A percentile compares a stretch with the other conserved stretches of the same genome.
These are phyloP conservation scores for Phytophthora fragariae DNA, from an alignment of 352 stramenopile species.

Conservation along the genomic window DNA sequence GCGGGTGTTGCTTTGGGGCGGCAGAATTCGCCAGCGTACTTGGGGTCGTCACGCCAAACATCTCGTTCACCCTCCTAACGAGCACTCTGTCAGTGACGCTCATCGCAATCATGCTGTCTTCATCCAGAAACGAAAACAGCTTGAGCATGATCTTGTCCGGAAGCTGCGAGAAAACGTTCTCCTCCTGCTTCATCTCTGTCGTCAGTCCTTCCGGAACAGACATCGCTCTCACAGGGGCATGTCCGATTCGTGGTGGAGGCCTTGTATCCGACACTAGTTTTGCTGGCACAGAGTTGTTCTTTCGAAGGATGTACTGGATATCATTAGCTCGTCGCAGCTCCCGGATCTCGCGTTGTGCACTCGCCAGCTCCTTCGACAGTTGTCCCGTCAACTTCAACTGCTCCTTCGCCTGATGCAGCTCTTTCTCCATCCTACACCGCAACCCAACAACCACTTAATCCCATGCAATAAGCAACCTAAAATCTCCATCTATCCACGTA, in stretches of 20 bases:
- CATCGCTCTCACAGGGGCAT: slow-evolving; percentile 1
- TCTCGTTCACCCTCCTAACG: slow-evolving; percentile 61
- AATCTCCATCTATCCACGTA: slow-evolving; percentile 23
- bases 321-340: slow-evolving; percentile 73
- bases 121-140: slow-evolving; percentile 74
- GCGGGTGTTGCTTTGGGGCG: slow-evolving; percentile 20
- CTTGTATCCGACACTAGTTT: slow-evolving; percentile 26
- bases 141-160: slow-evolving; percentile 70
- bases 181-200: neutral
- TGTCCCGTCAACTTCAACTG: slow-evolving; percentile 61
- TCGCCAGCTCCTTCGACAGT: slow-evolving; percentile 72
- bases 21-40: slow-evolving; percentile 34
- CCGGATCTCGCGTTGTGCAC: slow-evolving; percentile 77
- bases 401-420: slow-evolving; percentile 63
- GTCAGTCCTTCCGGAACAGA: slow-evolving; percentile 12
- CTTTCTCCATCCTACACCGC: slow-evolving; percentile 60
- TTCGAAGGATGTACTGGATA: slow-evolving; percentile 69
- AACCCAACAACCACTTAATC: neutral
- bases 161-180: slow-evolving; percentile 43
- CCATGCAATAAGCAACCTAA: neutral
- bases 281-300: slow-evolving; percentile 32
- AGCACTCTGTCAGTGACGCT: slow-evolving; percentile 66
- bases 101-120: slow-evolving; percentile 76
- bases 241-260: slow-evolving; percentile 15
- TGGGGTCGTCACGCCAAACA: slow-evolving; percentile 66